Base-by-base conservation (phyloP, 2,329 filamentous ascomycete species). In the Trichoderma lentiforme region DNA sequence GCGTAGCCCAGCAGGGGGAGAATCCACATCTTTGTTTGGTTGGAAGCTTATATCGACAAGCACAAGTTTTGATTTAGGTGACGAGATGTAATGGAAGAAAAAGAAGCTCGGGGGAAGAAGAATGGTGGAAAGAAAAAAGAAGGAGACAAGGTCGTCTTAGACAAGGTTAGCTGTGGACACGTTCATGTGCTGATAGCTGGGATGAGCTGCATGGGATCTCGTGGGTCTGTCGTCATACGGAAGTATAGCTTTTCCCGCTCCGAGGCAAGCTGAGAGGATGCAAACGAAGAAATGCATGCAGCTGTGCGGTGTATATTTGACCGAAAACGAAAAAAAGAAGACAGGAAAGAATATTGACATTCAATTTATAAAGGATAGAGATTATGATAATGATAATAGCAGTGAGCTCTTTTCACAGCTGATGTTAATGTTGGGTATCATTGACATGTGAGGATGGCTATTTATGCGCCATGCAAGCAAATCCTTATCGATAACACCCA, bases 1-100 rank as follows among this genome's bases (percentile, higher is more conserved):
- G 94, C 82, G 79, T 97, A 98, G 78, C 96, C 96, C 78, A 99
- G 86, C 57, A 98, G 85, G 78, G 95, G 95, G 79, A 99, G 85
- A 85, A 99, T 94, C 94, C 95, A 98, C 96, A 98, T 98, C 74
- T 89, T 80, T 73, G 43, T n/a, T 89, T 80, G 72, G 32, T 39
- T 26, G 15, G 21, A n/a, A 24, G 36, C 14, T 32, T 11, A 12
- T 68, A 2, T 39, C 8, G 5, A 56, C 26, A 53, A 62, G 56
- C 9, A 21, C 58, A 36, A 61, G 26, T 8, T 9, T 12, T 12
- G 14, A 26, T 43, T 9, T 2, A 21, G 6, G 21, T 8, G 18
- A 43, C 39, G 7, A 56, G 14, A 24, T 21, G 30, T 14, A 26
- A 12, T 14, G 5, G 11, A 60, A 43, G 30, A 28, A 47, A 47